Evolutionary conservation across 208 protist species (phyloP).

Genomic region (Trypanosoma melophagium): DNA sequence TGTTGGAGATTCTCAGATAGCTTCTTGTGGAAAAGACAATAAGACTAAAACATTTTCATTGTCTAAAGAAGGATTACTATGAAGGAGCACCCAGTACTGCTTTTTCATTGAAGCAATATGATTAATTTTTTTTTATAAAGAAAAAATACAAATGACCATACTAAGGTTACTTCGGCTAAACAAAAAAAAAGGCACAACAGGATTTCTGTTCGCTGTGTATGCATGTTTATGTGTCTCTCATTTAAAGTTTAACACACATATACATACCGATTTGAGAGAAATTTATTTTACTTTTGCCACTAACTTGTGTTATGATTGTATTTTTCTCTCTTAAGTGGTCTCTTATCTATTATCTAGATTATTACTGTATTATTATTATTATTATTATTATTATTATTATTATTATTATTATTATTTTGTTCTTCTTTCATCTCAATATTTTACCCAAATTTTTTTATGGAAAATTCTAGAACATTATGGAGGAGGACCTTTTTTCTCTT

Average conservation of each 20-base stretch:
- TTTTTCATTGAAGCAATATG: no score
- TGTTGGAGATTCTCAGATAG: constrained; percentile 55
- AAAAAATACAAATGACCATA: no score
- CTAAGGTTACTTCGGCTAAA: not conserved
- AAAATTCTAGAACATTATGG: not conserved
- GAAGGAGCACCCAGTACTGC: not conserved
- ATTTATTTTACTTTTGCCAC: not conserved
- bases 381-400: no score
- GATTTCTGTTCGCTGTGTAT: not conserved
- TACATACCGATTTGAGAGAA: not conserved
- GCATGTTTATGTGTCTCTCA: constrained; percentile 8
- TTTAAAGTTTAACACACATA: not conserved
- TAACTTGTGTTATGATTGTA: not conserved
- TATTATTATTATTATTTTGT: not conserved
- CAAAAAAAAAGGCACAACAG: not conserved
- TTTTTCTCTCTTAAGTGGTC: not conserved
- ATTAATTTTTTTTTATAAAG: no score
- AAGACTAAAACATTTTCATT: constrained; percentile 67
- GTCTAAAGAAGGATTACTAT: constrained; percentile 26
- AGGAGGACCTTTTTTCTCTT: constrained; percentile 21
- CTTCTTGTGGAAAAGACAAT: constrained; percentile 82
- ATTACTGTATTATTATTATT: no score
- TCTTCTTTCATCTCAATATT: no score
- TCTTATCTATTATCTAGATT: not conserved
- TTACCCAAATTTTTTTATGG: no score